These are phyloP conservation scores for Sicyos baderoa DNA, from an alignment of 306 rosid genomes.

Conservation along the genomic window DNA sequence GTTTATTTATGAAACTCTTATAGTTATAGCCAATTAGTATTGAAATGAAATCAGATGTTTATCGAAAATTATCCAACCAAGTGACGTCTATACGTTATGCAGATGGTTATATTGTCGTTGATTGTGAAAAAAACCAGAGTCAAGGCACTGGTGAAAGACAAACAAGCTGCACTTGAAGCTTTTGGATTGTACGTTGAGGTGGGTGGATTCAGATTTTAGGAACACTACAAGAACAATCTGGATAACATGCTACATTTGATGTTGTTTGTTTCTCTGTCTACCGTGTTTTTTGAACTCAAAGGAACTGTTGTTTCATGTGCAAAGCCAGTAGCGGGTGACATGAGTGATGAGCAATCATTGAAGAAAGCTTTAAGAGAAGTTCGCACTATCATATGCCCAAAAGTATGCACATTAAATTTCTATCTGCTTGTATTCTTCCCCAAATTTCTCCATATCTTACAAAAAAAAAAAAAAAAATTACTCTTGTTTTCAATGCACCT, in stretches of 20 bases:
- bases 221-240: background rate
- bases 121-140: slow-evolving; percentile 69
- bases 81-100: slow-evolving; percentile 30
- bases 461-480: too few relatives aligned
- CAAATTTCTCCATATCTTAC: background rate
- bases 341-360: slow-evolving; percentile 50
- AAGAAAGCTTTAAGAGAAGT: slow-evolving; percentile 75
- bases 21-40: too few relatives aligned
- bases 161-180: slow-evolving; percentile 79
- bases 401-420: slow-evolving; percentile 36
- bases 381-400: slow-evolving; percentile 76
- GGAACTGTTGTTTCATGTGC: slow-evolving; percentile 19
- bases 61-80: background rate
- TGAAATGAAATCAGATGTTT: too few relatives aligned
- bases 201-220: slow-evolving; percentile 22
- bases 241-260: slow-evolving; percentile 2
- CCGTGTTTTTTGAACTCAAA: slow-evolving; percentile 3
- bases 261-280: background rate
- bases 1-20: too few relatives aligned
- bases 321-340: slow-evolving; percentile 70
- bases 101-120: slow-evolving; percentile 88
- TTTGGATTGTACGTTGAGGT: slow-evolving; percentile 95
- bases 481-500: background rate
- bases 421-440: background rate
- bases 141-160: slow-evolving; percentile 80